Base-by-base conservation (phyloP, 495 filamentous ascomycete genomes). In the Copromyces sp. region DNA sequence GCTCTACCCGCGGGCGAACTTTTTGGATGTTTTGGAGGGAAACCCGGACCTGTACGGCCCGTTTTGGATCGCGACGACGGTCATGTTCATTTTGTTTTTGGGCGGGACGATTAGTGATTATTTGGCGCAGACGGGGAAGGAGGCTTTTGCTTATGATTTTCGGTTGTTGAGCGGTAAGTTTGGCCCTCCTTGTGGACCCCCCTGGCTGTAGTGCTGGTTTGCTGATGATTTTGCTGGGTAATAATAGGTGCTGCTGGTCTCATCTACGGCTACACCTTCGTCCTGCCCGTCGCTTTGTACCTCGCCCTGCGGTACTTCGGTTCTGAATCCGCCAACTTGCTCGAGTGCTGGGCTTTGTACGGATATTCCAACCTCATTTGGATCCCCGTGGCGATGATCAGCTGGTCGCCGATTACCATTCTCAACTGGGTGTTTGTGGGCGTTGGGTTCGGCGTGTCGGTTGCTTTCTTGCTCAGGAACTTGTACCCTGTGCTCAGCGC, bases 41-140 rank as follows among this genome's bases (percentile, higher is more conserved):
- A 97, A 98, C 79, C 93, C 95, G 24, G 95, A 99, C 79, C 86
- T 99, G 71, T 99, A 99, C 84, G 88, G 88, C 2, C 95, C 95
- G 4, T 92, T 98, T 81, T 99, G 95, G 95, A 97, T 99, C 83
- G 96, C 96, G 12, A 98, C 95, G 1, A 98, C 95, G 3, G 96
- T 99, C 20, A 91, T 99, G 32, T 86, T 99, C 75, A 98, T 98
- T 68, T 84, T 99, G 47, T 99, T 99, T 81, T 79, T 99, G 73
- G 94, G 94, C 7, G 95, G 94, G 24, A 98, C 96, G 0, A 97
- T 99, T 74, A 95, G 91, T 75, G 90, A 93, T 79, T 98, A 97
- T 81, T 83, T 97, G 53, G 87, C 90, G 24, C 77, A 76, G 1
- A 81, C 76, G 41, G 84, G 80, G 9, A 77, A 76, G 59, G 78